Evolutionary conservation across 495 filamentous ascomycete species (phyloP), one percentile per base, ranked within the genome.

Genomic region (Lophium mytilinum): DNA sequence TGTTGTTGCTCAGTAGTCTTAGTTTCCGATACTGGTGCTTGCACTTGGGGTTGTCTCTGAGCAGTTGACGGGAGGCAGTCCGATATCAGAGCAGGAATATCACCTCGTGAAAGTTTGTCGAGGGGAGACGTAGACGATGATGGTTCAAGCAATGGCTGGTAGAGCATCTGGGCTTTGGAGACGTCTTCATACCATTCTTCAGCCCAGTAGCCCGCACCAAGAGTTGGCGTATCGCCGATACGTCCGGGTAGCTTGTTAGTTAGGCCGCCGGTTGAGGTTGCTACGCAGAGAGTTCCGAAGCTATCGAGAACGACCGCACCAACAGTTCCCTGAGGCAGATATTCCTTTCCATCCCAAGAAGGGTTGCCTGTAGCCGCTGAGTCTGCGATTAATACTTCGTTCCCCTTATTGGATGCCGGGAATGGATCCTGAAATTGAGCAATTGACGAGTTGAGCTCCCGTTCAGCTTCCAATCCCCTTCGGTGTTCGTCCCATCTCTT

Each of bases 191-290:
- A 72, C 86, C 87, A 94, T 52, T 88, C 79, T 69, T 94, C 90
- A 0, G 89, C 89, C 89, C 89, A 95, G 66, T 90, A 95, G 9
- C 90, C 90, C 1, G 90, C 88, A 3, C 91, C 90, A 12, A 90
- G 74, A 0, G 86, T 87, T 0, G 90, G 90, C 4, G 90, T 95
- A 69, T 95, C 91, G 0, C 91, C 91, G 57, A 95, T 86, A 11
- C 89, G 74, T 1, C 89, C 89, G 0, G 87, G 85, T 30, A 90
- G 66, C 73, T 96, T 96, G 63, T 96, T 95, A 17, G 90, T 95
- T 68, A 94, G 57, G 0, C 90, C 90, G 0, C 90, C 90, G 0
- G 90, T 95, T 58, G 85, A 90, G 0, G 90, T 95, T 7, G 90
- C 91, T 45, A 80, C 81, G 52, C 86, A 89, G 12, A 93, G 59